Conservation (phyloP, 2,329 filamentous ascomycete genomes). For the Xylariaceae sp. region DNA sequence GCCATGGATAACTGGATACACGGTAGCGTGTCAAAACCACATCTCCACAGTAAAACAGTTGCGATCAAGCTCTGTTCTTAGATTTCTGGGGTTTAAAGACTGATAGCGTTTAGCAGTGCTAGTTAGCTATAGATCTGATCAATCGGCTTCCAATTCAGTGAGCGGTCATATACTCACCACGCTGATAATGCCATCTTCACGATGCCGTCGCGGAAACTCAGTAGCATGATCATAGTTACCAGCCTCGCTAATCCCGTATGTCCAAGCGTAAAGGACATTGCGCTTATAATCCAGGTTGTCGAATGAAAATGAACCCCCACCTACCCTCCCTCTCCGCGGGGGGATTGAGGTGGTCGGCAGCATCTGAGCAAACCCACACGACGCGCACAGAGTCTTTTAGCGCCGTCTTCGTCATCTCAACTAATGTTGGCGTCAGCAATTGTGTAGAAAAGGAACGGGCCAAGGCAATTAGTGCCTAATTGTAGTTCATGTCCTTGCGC, state of each 20-base stretch:
- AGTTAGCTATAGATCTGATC: constrained; percentile 1
- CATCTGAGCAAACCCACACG: constrained; percentile 31
- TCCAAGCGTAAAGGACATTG: constrained; percentile 18
- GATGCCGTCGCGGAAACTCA: constrained; percentile 27
- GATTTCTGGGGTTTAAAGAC: constrained; percentile 30
- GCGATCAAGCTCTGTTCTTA: constrained; percentile 29
- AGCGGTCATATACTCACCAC: constrained; percentile 18
- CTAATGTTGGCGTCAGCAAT: constrained; percentile 26
- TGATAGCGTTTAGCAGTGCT: background rate
- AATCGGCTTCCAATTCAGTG: background rate
- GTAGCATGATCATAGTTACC: constrained; percentile 30
- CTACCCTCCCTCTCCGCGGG: too few species aligned
- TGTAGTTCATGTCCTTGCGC: constrained; percentile 34
- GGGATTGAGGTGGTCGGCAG: constrained; percentile 23
- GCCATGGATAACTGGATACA: constrained; percentile 29
- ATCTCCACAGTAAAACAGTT: constrained; percentile 17
- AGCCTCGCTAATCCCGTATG: constrained; percentile 31
- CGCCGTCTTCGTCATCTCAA: constrained; percentile 23
- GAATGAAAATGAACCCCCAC: constrained; percentile 31
- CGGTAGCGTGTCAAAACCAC: constrained; percentile 19
- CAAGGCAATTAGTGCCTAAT: constrained; percentile 30
- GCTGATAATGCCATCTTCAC: constrained; percentile 27
- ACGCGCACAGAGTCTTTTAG: constrained; percentile 26
- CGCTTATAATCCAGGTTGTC: constrained; percentile 31
- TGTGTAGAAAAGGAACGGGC: constrained; percentile 31